A percentile compares a stretch with the other conserved stretches of the same genome.
phyloP scores from a whole-genome alignment of 306 rosid species.

The Trifolium pratense region DNA sequence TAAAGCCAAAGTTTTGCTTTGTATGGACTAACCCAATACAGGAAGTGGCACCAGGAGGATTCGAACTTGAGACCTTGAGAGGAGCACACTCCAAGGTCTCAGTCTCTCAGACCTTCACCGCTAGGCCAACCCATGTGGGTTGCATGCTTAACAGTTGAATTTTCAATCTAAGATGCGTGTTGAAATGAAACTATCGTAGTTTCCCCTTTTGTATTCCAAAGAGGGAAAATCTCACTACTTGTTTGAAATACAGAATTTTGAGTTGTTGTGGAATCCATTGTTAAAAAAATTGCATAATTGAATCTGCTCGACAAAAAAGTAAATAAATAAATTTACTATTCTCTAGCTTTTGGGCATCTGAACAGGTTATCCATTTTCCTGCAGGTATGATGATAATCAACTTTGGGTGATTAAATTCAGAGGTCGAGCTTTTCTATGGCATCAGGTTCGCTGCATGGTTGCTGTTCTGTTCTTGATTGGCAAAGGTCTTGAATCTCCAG shows the following conservation, averaged over 20 bases:
- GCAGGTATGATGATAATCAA: constrained; percentile 72
- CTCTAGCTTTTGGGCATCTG: constrained; percentile 29
- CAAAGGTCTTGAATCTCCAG: constrained; percentile 84
- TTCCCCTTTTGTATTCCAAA: constrained; percentile 1
- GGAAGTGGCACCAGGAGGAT: no score
- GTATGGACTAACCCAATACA: no score
- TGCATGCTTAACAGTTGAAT: constrained; percentile 22
- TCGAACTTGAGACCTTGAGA: no score
- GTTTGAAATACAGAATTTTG: constrained; percentile 25
- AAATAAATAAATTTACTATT: neutral
- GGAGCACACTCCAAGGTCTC: no score
- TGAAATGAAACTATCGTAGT: constrained; percentile 1
- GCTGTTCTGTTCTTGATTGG: constrained; percentile 86
- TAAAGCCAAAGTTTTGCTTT: no score
- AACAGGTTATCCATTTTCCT: constrained; percentile 35
- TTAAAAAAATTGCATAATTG: neutral
- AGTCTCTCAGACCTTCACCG: no score
- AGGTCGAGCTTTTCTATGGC: constrained; percentile 98
- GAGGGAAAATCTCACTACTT: neutral
- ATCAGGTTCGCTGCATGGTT: constrained; percentile 96
- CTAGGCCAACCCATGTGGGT: no score
- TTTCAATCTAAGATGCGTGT: constrained; percentile 22
- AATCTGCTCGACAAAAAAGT: constrained; percentile 26
- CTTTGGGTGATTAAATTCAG: constrained; percentile 77
- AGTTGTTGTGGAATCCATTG: constrained; percentile 13